Evolutionary conservation across 306 rosid species (phyloP), one percentile per base, ranked within the genome.

Genomic region (Ammopiptanthus mongolicus): DNA sequence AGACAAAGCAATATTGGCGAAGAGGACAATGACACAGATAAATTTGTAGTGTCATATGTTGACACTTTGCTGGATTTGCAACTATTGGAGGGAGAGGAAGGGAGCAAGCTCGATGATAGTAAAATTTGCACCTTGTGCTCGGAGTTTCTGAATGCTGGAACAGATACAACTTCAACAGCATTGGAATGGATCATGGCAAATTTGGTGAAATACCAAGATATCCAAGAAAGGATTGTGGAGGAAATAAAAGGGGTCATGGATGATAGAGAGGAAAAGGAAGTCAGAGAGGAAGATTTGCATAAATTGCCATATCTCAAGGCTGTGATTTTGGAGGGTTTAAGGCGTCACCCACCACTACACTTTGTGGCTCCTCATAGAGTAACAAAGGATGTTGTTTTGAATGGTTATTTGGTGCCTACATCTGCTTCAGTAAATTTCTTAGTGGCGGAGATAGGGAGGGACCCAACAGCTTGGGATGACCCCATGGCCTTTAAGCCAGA

Each of bases 161-260:
- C 85, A 0, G 85, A 84, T 69, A 81, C 88, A 10, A 84, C 88
- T 17, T 60, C 85, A 19, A 81, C 88, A 0, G 78, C 88, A 31
- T 47, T 84, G 63, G 68, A 84, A 53, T 84, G 88, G 88, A 73
- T 84, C 31, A 81, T 84, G 88, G 88, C 85, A 11, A 84, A 84
- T 77, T 48, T 84, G 53, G 88, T 84, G 64, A 84, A 78, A 50
- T 39, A 48, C 19, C 75, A 72, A 4, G 15, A 74, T 6, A 69
- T 78, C 23, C 88, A 78, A 69, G 68, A 81, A 68, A 81, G 71
- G 36, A 62, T 84, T 48, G 21, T 47, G 13, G 65, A 50, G 73
- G 85, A 81, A 46, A 81, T 84, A 47, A 69, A 36, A 81, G 69
- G 68, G 73, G 60, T 84, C 8, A 59, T 81, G 71, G 78, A 34